Conservation (phyloP, 2,329 filamentous ascomycete species). For the Rutstroemia sp. region DNA sequence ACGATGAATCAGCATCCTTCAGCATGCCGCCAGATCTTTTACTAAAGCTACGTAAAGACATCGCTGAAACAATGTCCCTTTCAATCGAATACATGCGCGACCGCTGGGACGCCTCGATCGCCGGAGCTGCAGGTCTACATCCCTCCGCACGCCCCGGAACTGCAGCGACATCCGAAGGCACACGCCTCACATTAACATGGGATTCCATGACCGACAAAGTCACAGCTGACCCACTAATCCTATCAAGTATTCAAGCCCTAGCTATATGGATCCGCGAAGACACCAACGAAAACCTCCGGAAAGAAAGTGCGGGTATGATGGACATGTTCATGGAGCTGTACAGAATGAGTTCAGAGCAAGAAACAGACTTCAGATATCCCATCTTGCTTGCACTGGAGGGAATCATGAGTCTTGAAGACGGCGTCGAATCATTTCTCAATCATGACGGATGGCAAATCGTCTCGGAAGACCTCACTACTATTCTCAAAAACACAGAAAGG, state of each 20-base stretch:
- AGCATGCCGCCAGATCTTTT: conserved; percentile 50
- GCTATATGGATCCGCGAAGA: conserved; percentile 65
- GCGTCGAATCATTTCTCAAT: conserved; percentile 34
- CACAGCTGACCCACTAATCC: conserved; percentile 48
- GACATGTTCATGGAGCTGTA: conserved; percentile 61
- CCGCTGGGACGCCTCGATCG: conserved; percentile 60
- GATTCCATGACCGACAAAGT: conserved; percentile 43
- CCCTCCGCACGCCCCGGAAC: conserved; percentile 43
- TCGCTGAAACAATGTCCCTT: conserved; percentile 56
- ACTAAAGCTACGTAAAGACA: conserved; percentile 50
- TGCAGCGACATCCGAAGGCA: conserved; percentile 38
- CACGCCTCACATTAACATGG: conserved; percentile 46
- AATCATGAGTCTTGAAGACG: conserved; percentile 39
- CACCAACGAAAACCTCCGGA: conserved; percentile 50
- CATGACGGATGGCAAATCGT: conserved; percentile 49
- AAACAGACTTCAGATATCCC: conserved; percentile 48
- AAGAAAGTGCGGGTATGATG: conserved; percentile 42
- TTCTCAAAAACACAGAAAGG: conserved; percentile 30
- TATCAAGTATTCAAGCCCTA: conserved; percentile 49
- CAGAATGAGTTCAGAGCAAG: conserved; percentile 23
- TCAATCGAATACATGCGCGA: conserved; percentile 61
- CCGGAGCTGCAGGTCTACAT: conserved; percentile 54
- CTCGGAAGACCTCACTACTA: conserved; percentile 40
- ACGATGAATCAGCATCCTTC: conserved; percentile 36
- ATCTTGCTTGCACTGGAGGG: conserved; percentile 54